Evolutionary conservation across 1,284 basidiomycete genomes (phyloP), one percentile per base, ranked within the genome.

Genomic region (Cutaneotrichosporon cavernicola): DNA sequence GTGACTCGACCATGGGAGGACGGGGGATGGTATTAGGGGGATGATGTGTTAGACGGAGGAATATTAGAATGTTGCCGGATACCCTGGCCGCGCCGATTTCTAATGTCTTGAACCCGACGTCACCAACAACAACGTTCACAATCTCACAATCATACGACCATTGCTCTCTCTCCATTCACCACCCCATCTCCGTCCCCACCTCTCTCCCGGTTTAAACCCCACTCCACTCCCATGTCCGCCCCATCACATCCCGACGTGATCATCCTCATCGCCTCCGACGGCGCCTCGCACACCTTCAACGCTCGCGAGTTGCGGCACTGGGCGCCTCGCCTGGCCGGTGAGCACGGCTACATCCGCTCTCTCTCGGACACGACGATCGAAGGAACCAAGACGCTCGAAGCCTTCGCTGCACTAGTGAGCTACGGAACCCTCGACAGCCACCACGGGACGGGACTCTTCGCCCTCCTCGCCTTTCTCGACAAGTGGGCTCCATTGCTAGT

Each of bases 241-340:
- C 47, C 47, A 50, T 7, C n/a, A 10, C 47, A 50, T 21, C 47
- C 47, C 26, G 47, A 5, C 40, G 40, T 43, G 2, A 50, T 50
- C 26, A 50, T 50, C 47, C 21, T 50, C 47, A 11, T 50, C 5
- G 47, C 47, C n/a, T 18, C 47, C 26, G 47, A 50, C 47, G 47
- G 47, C 10, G 47, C 47, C n/a, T 50, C 47, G 47, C 26, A 26
- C 47, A 50, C 47, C 21, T 50, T 50, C 47, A 50, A 50, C 47
- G 21, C 47, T 1, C 47, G 47, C 47, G 47, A 50, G 13, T 21
- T 50, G 47, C 47, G 47, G 21, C 47, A 26, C 40, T 43, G 40
- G 40, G 40, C 40, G 16, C 40, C 40, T 1, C 11, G 40, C 40
- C 40, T 43, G 40, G 40, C 40, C 40, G 40, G 40, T 6, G 40